Percentiles rank a stretch among this genome's conserved stretches.
phyloP scores from a whole-genome alignment of 2,329 filamentous ascomycete species.

The Talaromyces islandicus region DNA sequence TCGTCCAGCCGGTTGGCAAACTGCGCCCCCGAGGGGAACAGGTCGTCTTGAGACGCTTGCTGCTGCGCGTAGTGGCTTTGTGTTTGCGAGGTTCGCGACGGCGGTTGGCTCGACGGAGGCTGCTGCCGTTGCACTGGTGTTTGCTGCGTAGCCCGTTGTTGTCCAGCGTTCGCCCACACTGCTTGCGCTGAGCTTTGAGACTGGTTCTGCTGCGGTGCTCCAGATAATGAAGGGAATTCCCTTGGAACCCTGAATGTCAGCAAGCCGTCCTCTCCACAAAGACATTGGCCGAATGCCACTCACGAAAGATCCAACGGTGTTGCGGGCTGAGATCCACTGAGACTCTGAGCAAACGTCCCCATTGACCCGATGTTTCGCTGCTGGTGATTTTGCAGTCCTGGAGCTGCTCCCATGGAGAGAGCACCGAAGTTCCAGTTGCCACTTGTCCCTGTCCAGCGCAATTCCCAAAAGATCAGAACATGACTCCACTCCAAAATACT shows the following conservation, averaged over 20 bases:
- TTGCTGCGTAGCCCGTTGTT: slow-evolving; percentile 49
- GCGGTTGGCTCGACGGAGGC: slow-evolving; percentile 36
- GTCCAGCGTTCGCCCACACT: slow-evolving; percentile 53
- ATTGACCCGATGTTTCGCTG: slow-evolving; percentile 46
- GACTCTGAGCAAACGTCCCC: slow-evolving; percentile 53
- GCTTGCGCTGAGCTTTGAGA: slow-evolving; percentile 47
- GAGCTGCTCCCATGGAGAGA: slow-evolving; percentile 47
- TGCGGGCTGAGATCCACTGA: slow-evolving; percentile 48
- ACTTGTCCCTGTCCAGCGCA: slow-evolving; percentile 40
- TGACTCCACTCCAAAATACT: not conserved
- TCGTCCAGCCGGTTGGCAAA: slow-evolving; percentile 49
- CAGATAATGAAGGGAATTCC: slow-evolving; percentile 58
- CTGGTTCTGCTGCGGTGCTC: slow-evolving; percentile 50
- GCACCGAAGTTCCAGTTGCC: slow-evolving; percentile 53
- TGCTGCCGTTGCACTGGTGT: slow-evolving; percentile 50
- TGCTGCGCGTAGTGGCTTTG: slow-evolving; percentile 32
- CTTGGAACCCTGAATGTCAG: slow-evolving; percentile 30
- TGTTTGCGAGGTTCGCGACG: slow-evolving; percentile 35
- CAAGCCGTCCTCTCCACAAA: not conserved
- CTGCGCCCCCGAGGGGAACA: slow-evolving; percentile 43
- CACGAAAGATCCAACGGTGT: slow-evolving; percentile 53
- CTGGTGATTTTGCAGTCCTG: slow-evolving; percentile 46
- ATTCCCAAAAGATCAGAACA: not conserved
- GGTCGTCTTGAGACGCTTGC: slow-evolving; percentile 39
- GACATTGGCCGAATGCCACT: slow-evolving; percentile 26